These are phyloP conservation scores for Dispira parvispora DNA, from an alignment of 192 early-diverging fungal genomes.

Conservation along the genomic window DNA sequence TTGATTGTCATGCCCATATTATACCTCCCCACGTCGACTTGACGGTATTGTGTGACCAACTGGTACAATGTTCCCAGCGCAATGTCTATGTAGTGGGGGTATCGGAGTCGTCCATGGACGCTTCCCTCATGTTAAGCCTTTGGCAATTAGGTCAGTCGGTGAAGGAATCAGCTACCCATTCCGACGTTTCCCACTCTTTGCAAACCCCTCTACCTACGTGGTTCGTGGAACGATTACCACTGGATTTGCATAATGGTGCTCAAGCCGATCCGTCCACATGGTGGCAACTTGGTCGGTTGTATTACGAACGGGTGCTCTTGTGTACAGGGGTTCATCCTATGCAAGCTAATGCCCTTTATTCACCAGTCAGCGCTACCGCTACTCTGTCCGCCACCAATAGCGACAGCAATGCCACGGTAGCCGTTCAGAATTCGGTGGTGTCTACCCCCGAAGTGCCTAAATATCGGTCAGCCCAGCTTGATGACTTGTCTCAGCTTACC, in stretches of 20 bases:
- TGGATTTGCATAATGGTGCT: neutral
- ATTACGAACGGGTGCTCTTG: neutral
- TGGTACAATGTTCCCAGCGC: neutral
- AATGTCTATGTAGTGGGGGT: conserved; percentile 3
- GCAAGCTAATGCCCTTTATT: neutral
- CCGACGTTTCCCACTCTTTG: neutral
- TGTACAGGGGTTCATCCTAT: neutral
- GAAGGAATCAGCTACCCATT: neutral
- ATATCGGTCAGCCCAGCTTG: neutral
- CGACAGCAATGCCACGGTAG: neutral
- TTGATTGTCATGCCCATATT: conserved; percentile 7
- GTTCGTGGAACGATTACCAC: neutral
- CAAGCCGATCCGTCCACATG: too few species aligned
- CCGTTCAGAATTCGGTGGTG: neutral
- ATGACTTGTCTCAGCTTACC: too few species aligned
- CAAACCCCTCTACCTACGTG: neutral
- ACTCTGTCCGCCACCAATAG: neutral
- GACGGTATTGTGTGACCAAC: neutral
- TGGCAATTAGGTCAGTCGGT: neutral
- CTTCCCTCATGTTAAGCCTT: neutral
- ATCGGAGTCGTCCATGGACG: neutral
- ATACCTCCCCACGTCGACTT: neutral
- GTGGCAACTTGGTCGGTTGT: neutral
- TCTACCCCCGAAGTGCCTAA: neutral
- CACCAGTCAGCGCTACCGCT: neutral